Base-by-base conservation (phyloP, 352 stramenopile genomes). In the Blastocystis sp. region DNA sequence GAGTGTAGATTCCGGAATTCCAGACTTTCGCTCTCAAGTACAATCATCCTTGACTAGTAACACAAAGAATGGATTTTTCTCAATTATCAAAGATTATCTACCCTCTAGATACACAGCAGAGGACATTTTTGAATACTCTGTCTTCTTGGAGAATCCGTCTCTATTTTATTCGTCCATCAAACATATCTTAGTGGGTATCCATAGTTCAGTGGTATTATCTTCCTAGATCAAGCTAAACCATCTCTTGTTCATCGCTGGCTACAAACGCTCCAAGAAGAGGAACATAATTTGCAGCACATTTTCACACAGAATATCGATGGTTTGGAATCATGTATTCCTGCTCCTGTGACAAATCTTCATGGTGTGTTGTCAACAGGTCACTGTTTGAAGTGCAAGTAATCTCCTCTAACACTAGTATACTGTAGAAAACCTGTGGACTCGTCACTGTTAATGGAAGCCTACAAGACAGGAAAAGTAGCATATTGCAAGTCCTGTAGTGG, bases 261-360 rank as follows among this genome's bases (percentile, higher is more conserved):
- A 32, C 37, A 37, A 54, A 19, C 1, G 7, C 57, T 80, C 24
- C 69, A 69, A 35, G 24, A 19, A 32, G 24, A 69, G 24, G 16
- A 39, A n/a, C 49, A 46, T 54, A 57, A 46, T 21, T 21, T 80
- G 12, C 69, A 63, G 27, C 69, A 61, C 0, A 52, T 80, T 19
- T 39, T 80, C 11, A 80, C 69, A 24, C 69, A 80, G 69, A 80
- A 80, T 37, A 80, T 80, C 6, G 69, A 80, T 37, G 27, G 69
- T 32, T 56, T 80, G n/a, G 69, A 80, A 61, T 5, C 35, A 14
- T 46, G 43, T 32, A 39, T 80, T 27, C 29, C 39, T 27, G 57
- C 27, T n/a, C 69, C 69, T n/a, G 24, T 80, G 27, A 80, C 43
- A n/a, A 24, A 80, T 43, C 69, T 80, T 21, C 69, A 80, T 42